phyloP scores from a whole-genome alignment of 2,329 filamentous ascomycete species.

The Eutypa lata region DNA sequence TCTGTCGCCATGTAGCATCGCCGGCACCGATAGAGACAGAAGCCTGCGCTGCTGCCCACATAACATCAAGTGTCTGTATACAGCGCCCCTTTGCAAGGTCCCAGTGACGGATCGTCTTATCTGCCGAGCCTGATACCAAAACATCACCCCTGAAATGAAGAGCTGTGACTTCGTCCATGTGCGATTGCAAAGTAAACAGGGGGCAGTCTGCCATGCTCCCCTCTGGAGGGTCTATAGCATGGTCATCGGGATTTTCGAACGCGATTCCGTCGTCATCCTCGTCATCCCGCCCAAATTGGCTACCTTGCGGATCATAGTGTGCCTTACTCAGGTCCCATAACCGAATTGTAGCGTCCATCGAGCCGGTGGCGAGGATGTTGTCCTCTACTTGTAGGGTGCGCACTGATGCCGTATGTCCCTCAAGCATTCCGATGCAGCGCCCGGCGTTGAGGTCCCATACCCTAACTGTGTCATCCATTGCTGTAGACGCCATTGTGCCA shows the following conservation, averaged over 20 bases:
- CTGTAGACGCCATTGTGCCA: constrained; percentile 88
- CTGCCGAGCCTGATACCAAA: constrained; percentile 90
- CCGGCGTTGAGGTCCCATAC: constrained; percentile 97
- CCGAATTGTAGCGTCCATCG: constrained; percentile 89
- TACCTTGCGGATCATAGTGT: constrained; percentile 71
- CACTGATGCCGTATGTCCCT: constrained; percentile 93
- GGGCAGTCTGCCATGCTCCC: constrained; percentile 87
- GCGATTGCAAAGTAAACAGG: constrained; percentile 82
- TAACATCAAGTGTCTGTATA: constrained; percentile 93
- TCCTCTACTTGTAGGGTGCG: constrained; percentile 90
- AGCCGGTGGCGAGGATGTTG: constrained; percentile 91
- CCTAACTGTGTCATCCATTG: constrained; percentile 86
- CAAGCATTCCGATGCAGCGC: constrained; percentile 84
- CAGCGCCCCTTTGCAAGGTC: constrained; percentile 96
- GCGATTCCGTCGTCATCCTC: constrained; percentile 66
- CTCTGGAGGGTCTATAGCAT: constrained; percentile 65
- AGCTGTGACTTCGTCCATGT: constrained; percentile 92
- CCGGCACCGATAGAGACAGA: constrained; percentile 63
- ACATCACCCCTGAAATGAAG: constrained; percentile 87
- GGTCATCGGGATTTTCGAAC: constrained; percentile 68
- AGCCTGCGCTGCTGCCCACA: constrained; percentile 95
- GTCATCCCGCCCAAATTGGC: constrained; percentile 55
- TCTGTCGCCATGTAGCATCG: constrained; percentile 69
- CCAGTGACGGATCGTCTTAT: constrained; percentile 98
- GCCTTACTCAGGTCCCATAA: constrained; percentile 93